Evolutionary conservation across 768 basidiomycete species (phyloP).

Genomic region (Auriscalpium microsporum): DNA sequence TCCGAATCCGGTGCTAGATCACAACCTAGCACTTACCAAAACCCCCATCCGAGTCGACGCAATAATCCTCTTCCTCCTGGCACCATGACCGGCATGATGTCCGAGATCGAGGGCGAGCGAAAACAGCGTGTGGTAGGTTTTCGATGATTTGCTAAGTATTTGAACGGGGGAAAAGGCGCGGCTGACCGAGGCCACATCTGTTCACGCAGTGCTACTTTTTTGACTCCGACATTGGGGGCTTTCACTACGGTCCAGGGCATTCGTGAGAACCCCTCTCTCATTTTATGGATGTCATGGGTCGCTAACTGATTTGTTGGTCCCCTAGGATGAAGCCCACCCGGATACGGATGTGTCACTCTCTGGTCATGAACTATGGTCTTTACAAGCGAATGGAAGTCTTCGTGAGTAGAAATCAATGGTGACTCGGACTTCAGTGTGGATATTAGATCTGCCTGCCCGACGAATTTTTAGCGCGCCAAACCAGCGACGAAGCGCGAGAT

Average conservation of each 20-base stretch:
- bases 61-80: not conserved
- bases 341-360: constrained; percentile 98
- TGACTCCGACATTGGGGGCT: constrained; percentile 98
- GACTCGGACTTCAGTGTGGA: too few species aligned
- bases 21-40: too few species aligned
- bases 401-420: constrained; percentile 40
- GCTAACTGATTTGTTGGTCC: constrained; percentile 11
- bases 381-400: constrained; percentile 99
- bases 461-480: constrained; percentile 76
- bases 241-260: constrained; percentile 96
- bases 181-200: not conserved
- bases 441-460: not conserved
- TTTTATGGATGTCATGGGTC: constrained; percentile 8
- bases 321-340: constrained; percentile 92
- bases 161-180: not conserved
- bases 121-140: constrained; percentile 74
- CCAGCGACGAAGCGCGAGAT: constrained; percentile 99
- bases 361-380: constrained; percentile 99
- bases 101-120: constrained; percentile 51
- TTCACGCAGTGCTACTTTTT: constrained; percentile 88
- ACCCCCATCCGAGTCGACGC: not conserved
- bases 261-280: constrained; percentile 42
- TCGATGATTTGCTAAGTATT: constrained; percentile 25
- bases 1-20: too few species aligned
- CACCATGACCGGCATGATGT: constrained; percentile 25